Conservation (phyloP, 139 green algal species). For the Desmodesmus armatus region DNA sequence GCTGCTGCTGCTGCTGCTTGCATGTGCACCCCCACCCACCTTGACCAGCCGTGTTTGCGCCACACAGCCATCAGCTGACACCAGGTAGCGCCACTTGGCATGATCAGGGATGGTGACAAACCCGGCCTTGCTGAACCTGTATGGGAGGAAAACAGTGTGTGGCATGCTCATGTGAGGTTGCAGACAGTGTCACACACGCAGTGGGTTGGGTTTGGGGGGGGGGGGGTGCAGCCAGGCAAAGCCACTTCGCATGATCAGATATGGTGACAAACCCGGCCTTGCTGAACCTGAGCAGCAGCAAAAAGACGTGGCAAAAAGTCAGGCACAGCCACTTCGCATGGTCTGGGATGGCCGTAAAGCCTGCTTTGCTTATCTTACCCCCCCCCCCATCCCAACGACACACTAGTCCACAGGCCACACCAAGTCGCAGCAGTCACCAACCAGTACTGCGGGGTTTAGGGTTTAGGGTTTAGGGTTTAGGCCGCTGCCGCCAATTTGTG, state of each 20-base stretch:
- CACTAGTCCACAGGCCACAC: no score
- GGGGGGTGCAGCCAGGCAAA: no score
- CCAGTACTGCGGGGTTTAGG: no score
- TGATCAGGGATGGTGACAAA: conserved; percentile 48
- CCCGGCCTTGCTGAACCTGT: conserved; percentile 37
- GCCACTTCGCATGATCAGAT: conserved; percentile 3
- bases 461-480: no score
- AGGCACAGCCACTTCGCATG: background rate
- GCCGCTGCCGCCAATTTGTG: no score
- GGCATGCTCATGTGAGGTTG: background rate
- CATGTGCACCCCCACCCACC: no score
- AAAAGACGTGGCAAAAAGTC: background rate
- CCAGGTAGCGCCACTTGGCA: conserved; percentile 47
- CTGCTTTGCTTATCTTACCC: background rate
- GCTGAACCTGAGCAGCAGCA: conserved; percentile 7
- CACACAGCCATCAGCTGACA: conserved; percentile 47
- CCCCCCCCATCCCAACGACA: no score
- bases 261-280: conserved; percentile 31
- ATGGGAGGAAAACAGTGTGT: background rate
- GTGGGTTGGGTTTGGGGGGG: no score
- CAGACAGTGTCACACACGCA: no score
- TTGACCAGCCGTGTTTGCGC: conserved; percentile 46
- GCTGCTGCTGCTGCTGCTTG: no score
- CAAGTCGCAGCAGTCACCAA: no score
- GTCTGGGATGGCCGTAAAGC: background rate